Base-by-base conservation (phyloP, 768 basidiomycete species). In the Exsudoporus frostii region DNA sequence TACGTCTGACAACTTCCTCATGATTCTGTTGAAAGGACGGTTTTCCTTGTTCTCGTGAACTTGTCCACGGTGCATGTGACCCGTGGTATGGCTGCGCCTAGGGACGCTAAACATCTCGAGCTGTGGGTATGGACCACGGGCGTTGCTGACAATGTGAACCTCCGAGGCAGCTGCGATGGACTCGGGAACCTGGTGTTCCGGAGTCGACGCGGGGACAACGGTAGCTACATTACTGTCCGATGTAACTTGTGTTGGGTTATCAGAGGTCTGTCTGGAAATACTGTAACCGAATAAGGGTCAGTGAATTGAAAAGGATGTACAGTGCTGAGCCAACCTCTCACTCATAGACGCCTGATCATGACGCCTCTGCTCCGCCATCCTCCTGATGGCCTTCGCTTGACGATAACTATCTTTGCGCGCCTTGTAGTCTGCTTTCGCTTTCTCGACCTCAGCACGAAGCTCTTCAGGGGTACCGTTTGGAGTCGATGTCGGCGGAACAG, bases 401-500 rank as follows among this genome's bases (percentile, higher is more conserved):
- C 86, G 79, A 60, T 89, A 88, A 22, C 73, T 74, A 60, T 88
- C 86, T 62, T 91, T 91, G 68, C 84, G 80, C 1, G 74, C 76
- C 68, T 81, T 86, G 67, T 91, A 91, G 22, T 71, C 69, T 25
- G 73, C 74, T 59, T 88, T 91, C 1, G 88, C 86, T 19, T 73
- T 79, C 60, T 89, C 83, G 4, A 90, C 78, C 29, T 80, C 74
- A 27, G 57, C 62, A 29, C 67, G 62, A 37, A 73, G 61, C 17
- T 67, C 60, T 50, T 63, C 63, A n/a, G 66, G 50, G 2, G 65
- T 50, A 17, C 6, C 25, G 20, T 54, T 58, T 5, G 39, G 6
- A 19, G 30, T 17, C 6, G 45, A 30, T 17, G 58, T 27, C 1
- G 45, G 40, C n/a, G 45, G 56, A 19, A 29, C 41, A 27, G 34